Conservation (phyloP, 805 yeast genomes). For the Spathaspora gorwiae region DNA sequence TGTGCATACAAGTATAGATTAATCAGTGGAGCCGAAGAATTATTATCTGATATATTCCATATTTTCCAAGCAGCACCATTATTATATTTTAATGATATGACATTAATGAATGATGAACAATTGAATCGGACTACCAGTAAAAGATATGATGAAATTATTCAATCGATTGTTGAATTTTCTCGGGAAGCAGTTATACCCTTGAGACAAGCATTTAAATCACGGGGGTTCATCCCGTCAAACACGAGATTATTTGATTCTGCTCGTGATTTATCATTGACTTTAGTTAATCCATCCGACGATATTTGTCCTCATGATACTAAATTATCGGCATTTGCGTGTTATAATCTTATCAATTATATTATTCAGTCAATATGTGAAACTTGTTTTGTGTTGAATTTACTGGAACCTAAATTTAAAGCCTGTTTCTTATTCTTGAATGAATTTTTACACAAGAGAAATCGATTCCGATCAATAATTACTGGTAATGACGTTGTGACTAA, state of each 20-base stretch:
- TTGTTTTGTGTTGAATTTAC: conserved; percentile 27
- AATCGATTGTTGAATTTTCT: conserved; percentile 14
- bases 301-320: conserved; percentile 15
- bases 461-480: conserved; percentile 8
- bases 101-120: conserved; percentile 17
- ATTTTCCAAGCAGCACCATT: conserved; percentile 31
- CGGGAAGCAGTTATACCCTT: conserved; percentile 20
- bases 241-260: conserved; percentile 29
- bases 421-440: conserved; percentile 31
- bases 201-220: conserved; percentile 14
- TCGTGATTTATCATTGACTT: conserved; percentile 24
- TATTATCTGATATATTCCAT: conserved; percentile 27
- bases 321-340: conserved; percentile 24
- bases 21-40: conserved; percentile 19
- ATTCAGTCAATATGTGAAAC: conserved; percentile 33
- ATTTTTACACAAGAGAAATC: conserved; percentile 25
- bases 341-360: conserved; percentile 24
- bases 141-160: conserved; percentile 10
- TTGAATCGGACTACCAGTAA: conserved; percentile 1
- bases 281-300: conserved; percentile 17
- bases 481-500: conserved; percentile 11
- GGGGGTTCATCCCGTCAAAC: conserved; percentile 10
- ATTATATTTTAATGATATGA: conserved; percentile 26
- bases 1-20: conserved; percentile 4
- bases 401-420: conserved; percentile 33